Evolutionary conservation across 306 rosid species (phyloP).

Genomic region (Albizia julibrissin): DNA sequence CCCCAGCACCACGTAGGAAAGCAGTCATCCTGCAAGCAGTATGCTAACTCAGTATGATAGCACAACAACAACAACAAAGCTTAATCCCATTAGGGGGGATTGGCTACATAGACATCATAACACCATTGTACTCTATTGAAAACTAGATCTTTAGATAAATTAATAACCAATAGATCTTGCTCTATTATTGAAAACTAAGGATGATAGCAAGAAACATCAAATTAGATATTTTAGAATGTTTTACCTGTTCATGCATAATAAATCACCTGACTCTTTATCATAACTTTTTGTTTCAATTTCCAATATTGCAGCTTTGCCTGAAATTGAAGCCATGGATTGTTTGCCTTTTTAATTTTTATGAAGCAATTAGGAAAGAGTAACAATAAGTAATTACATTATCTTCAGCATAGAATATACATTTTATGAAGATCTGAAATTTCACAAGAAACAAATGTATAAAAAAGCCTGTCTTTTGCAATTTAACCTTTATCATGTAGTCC

Average conservation of each 20-base stretch:
- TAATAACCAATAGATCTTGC: too few species aligned
- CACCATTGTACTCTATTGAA: too few species aligned
- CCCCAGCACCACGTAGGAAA: constrained; percentile 95
- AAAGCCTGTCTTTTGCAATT: constrained; percentile 29
- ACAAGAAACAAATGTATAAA: constrained; percentile 26
- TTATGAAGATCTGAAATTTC: constrained; percentile 22
- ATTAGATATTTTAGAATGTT: constrained; percentile 27
- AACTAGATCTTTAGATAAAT: too few species aligned
- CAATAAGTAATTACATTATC: not conserved
- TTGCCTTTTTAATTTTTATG: constrained; percentile 10
- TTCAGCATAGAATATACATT: constrained; percentile 5
- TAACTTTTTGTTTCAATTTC: constrained; percentile 93
- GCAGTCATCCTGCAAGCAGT: constrained; percentile 60
- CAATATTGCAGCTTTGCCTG: constrained; percentile 94
- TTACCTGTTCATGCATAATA: constrained; percentile 91
- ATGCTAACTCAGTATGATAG: constrained; percentile 35
- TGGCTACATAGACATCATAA: too few species aligned
- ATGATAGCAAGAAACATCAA: constrained; percentile 29
- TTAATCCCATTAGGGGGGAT: too few species aligned
- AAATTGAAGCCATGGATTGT: constrained; percentile 30
- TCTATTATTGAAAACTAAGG: not conserved
- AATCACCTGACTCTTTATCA: constrained; percentile 71
- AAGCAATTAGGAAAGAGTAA: constrained; percentile 10
- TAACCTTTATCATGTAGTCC: constrained; percentile 98
- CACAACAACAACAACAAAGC: not conserved